phyloP scores from a whole-genome alignment of 208 protist genomes.

The Acanthamoeba healyi region DNA sequence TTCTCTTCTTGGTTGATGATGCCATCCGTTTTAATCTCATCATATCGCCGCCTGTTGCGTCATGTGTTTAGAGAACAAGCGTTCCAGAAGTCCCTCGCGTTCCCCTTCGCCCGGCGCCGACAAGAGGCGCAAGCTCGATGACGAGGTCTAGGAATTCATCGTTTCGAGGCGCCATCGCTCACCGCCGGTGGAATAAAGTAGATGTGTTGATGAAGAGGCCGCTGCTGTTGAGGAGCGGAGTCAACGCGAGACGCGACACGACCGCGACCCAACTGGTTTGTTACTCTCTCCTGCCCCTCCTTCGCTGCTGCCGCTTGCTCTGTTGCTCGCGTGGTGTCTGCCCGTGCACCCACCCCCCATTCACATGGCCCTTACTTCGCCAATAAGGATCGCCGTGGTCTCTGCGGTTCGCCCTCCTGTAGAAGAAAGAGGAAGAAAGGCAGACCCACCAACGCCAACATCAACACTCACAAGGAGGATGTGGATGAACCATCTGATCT shows the following conservation, averaged over 20 bases:
- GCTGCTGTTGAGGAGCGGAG: background rate
- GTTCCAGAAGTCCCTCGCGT: slow-evolving; percentile 70
- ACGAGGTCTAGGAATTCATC: background rate
- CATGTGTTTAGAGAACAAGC: slow-evolving; percentile 24
- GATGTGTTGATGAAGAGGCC: background rate
- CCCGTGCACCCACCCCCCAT: background rate
- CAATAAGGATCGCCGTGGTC: too few species aligned
- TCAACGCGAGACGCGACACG: background rate
- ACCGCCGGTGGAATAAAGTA: slow-evolving; percentile 65
- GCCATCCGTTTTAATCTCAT: background rate
- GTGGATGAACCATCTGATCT: too few species aligned
- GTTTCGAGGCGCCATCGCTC: background rate
- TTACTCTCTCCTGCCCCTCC: background rate
- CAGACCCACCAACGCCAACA: too few species aligned
- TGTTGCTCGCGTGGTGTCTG: background rate
- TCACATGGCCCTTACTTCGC: too few species aligned
- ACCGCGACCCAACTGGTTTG: slow-evolving; percentile 63
- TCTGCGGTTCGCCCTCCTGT: too few species aligned
- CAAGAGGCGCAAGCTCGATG: slow-evolving; percentile 63
- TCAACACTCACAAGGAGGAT: too few species aligned
- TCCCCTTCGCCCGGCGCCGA: slow-evolving; percentile 44
- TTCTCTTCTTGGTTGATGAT: background rate
- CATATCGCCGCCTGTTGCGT: background rate
- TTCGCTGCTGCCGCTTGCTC: background rate
- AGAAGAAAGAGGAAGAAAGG: too few species aligned